phyloP scores from a whole-genome alignment of 2,329 filamentous ascomycete species.

The Rhinocladiella similis region DNA sequence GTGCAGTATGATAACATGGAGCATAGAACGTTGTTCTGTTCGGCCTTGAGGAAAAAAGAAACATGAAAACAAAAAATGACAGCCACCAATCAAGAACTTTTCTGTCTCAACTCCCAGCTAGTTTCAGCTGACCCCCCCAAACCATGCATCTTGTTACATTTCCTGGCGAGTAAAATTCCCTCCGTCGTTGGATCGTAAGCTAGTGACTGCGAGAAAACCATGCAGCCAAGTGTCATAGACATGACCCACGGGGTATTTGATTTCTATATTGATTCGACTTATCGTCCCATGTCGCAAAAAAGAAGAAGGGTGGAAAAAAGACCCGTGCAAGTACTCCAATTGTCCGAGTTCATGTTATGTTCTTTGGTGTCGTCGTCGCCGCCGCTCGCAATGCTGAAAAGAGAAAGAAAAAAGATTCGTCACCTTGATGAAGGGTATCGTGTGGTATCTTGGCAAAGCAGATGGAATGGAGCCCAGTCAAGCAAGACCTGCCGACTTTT shows the following conservation, averaged over 20 bases:
- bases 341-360: constrained; percentile 17
- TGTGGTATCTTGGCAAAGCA: constrained; percentile 17
- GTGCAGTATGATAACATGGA: too few species aligned
- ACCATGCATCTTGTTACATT: constrained; percentile 1
- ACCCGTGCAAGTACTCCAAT: constrained; percentile 21
- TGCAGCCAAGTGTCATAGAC: background rate
- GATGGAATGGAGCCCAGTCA: constrained; percentile 7
- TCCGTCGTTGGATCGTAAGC: background rate
- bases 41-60: background rate
- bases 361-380: constrained; percentile 17
- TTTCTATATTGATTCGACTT: constrained; percentile 16
- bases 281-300: constrained; percentile 9
- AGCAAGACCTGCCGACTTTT: constrained; percentile 4
- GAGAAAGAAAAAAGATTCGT: constrained; percentile 16
- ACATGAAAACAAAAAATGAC: background rate
- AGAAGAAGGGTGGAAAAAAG: constrained; percentile 3
- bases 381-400: constrained; percentile 24
- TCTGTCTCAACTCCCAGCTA: constrained; percentile 6
- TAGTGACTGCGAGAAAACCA: background rate
- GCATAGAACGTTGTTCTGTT: background rate
- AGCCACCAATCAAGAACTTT: constrained; percentile 13
- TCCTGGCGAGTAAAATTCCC: background rate
- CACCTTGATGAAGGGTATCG: constrained; percentile 21
- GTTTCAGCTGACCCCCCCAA: background rate
- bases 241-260: background rate